Evolutionary conservation across 441 rosid species (phyloP), one percentile per base, ranked within the genome.

Genomic region (Breynia disticha): DNA sequence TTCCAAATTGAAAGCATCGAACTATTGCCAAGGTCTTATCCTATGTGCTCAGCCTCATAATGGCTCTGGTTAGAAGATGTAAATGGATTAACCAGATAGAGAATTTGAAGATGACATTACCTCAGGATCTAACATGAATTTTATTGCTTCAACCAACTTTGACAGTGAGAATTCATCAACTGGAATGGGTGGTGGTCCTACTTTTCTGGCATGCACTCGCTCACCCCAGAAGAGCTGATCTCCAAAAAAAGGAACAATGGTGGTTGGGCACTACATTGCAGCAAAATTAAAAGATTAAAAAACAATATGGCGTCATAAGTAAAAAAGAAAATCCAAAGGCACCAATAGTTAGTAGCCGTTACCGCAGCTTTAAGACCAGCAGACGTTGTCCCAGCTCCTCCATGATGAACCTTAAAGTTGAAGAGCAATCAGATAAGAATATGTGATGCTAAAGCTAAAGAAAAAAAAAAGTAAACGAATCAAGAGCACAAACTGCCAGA

Each of bases 151-250:
- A 57, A 86, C 73, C 69, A 93, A 73, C 72, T 84, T 93, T 28
- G 76, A 70, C 60, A 80, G 88, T 39, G 95, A 79, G 70, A 89
- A 89, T 55, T 93, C 93, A 13, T 93, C 96, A 10, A 93, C 76
- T 24, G 93, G 97, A 35, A 93, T 89, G 21, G 99, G 99, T 2
- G 68, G 38, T 57, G 99, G 99, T 63, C 99, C 99, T 16, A 93
- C 93, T 64, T 93, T 78, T 71, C 97, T 77, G 60, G 82, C 95
- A 60, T 84, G 83, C 39, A 93, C 95, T 65, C 68, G 73, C 28
- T 89, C 97, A 67, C 98, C 98, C 98, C 98, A 93, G 63, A 93
- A 93, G 56, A 85, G 96, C 73, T 93, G 99, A 69, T 93, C 99
- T 21, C 99, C 99, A 61, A 93, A 93, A 78, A 89, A 93, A 50